These are phyloP conservation scores for Babjeviella inositovora DNA, from an alignment of 805 yeast species.

Conservation along the genomic window DNA sequence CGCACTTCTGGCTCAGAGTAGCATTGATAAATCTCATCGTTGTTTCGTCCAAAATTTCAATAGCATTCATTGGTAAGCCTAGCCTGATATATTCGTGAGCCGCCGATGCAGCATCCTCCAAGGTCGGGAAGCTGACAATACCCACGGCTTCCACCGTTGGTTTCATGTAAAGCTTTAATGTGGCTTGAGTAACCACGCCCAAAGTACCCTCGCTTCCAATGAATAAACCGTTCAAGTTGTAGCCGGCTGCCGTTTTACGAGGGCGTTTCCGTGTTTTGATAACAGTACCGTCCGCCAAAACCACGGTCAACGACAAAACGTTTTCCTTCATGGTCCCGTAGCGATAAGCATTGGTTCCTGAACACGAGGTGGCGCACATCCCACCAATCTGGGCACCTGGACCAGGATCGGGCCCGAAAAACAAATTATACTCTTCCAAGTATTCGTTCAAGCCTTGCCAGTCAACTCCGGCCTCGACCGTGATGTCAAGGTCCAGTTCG, in stretches of 20 bases:
- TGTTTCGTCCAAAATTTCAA: slow-evolving; percentile 58
- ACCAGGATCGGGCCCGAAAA: slow-evolving; percentile 28
- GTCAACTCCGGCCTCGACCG: slow-evolving; percentile 27
- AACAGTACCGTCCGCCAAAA: slow-evolving; percentile 66
- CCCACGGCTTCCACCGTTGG: slow-evolving; percentile 56
- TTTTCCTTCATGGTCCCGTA: slow-evolving; percentile 76
- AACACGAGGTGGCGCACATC: slow-evolving; percentile 62
- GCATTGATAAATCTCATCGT: slow-evolving; percentile 54
- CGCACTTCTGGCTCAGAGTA: too few species aligned
- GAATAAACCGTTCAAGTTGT: slow-evolving; percentile 60
- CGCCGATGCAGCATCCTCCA: slow-evolving; percentile 57
- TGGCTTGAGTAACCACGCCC: slow-evolving; percentile 67
- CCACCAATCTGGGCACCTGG: slow-evolving; percentile 77
- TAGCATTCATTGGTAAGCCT: slow-evolving; percentile 58
- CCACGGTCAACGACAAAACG: slow-evolving; percentile 53
- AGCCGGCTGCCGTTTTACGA: slow-evolving; percentile 67
- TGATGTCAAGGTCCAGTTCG: slow-evolving; percentile 23
- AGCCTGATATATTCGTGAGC: slow-evolving; percentile 43
- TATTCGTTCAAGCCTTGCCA: slow-evolving; percentile 25
- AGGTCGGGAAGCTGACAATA: slow-evolving; percentile 49
- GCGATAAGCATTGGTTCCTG: slow-evolving; percentile 67
- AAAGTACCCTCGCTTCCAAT: slow-evolving; percentile 71
- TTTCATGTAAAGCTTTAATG: slow-evolving; percentile 48
- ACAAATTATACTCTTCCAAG: slow-evolving; percentile 7
- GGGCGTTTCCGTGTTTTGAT: slow-evolving; percentile 64